Percentiles rank a stretch among this genome's conserved stretches.
Conservation (phyloP, 2,329 filamentous ascomycete genomes). For the Trichoderma atroviride region DNA sequence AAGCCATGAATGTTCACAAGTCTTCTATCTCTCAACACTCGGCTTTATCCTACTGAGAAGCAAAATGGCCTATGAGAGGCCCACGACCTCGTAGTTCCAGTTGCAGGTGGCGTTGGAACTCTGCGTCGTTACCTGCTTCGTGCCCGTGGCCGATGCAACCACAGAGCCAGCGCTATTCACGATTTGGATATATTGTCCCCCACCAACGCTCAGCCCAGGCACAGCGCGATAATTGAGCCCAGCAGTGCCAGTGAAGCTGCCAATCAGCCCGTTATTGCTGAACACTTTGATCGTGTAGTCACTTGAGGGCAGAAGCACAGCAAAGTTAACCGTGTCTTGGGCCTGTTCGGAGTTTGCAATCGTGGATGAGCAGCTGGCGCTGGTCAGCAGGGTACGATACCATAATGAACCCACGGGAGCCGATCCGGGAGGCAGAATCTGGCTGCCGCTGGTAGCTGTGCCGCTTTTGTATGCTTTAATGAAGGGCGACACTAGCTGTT, state of each 20-base stretch:
- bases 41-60: background rate
- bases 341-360: conserved; percentile 17
- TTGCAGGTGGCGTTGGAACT: conserved; percentile 15
- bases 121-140: conserved; percentile 12
- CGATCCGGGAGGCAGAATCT: conserved; percentile 13
- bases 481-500: conserved; percentile 14
- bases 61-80: background rate
- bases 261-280: conserved; percentile 6
- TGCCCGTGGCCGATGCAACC: conserved; percentile 18
- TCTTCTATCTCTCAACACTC: background rate
- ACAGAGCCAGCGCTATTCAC: conserved; percentile 9
- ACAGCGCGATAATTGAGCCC: conserved; percentile 17
- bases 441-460: background rate
- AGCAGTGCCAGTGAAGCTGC: conserved; percentile 1
- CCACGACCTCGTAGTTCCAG: conserved; percentile 19
- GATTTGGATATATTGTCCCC: conserved; percentile 16
- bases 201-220: background rate
- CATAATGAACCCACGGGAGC: conserved; percentile 8
- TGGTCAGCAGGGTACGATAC: conserved; percentile 11
- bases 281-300: conserved; percentile 10
- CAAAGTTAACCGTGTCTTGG: conserved; percentile 12
- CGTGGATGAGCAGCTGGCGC: conserved; percentile 10
- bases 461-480: conserved; percentile 20
- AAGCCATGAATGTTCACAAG: background rate
- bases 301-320: background rate